Conservation (phyloP, 495 filamentous ascomycete species). For the Hypoxylon fuscum region DNA sequence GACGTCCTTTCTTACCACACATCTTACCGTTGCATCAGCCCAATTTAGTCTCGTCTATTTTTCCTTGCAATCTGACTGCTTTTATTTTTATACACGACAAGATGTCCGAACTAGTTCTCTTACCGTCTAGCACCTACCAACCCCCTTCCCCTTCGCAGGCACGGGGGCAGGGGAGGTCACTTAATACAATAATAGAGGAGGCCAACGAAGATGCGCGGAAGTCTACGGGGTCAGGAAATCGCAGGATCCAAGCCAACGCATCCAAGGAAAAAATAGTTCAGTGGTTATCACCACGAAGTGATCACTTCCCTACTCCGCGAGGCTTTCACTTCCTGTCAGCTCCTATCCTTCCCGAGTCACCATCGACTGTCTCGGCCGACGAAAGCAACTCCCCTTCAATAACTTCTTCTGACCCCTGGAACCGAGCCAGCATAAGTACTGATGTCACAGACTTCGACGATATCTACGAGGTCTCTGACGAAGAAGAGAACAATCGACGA, state of each 20-base stretch:
- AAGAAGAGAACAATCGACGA: slow-evolving; percentile 53
- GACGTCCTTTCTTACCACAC: slow-evolving; percentile 47
- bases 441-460: slow-evolving; percentile 79
- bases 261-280: slow-evolving; percentile 61
- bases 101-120: slow-evolving; percentile 68
- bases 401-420: slow-evolving; percentile 62
- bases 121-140: slow-evolving; percentile 67
- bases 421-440: slow-evolving; percentile 61
- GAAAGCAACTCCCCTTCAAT: slow-evolving; percentile 59
- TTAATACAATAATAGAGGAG: slow-evolving; percentile 92
- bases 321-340: slow-evolving; percentile 67
- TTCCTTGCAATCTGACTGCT: slow-evolving; percentile 34
- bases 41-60: slow-evolving; percentile 22
- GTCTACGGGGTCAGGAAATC: slow-evolving; percentile 35
- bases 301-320: slow-evolving; percentile 69
- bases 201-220: slow-evolving; percentile 50
- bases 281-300: slow-evolving; percentile 66
- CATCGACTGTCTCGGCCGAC: slow-evolving; percentile 56
- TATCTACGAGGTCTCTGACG: slow-evolving; percentile 83
- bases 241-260: slow-evolving; percentile 49
- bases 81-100: slow-evolving; percentile 42
- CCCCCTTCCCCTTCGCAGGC: slow-evolving; percentile 74
- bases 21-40: slow-evolving; percentile 29
- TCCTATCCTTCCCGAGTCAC: slow-evolving; percentile 57
- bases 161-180: slow-evolving; percentile 66